Evolutionary conservation across 495 filamentous ascomycete genomes (phyloP).

Genomic region (Xylaria scruposa): DNA sequence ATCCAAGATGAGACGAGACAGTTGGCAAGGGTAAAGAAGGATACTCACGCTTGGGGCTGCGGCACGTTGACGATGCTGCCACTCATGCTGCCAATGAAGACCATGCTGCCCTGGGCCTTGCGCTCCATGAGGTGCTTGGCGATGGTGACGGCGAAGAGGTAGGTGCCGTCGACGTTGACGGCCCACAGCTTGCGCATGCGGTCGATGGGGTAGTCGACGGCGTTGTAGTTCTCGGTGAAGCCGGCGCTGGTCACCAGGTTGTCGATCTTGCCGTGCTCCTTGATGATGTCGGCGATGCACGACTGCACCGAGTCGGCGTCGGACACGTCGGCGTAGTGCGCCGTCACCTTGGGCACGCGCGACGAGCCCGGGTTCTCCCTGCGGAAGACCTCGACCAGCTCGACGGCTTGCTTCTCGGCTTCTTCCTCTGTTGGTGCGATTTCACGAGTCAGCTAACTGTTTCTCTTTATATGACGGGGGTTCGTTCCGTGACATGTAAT

Average conservation of each 20-base stretch:
- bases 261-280: conserved; percentile 81
- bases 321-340: conserved; percentile 88
- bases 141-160: conserved; percentile 82
- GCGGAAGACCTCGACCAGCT: conserved; percentile 73
- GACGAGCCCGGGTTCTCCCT: conserved; percentile 75
- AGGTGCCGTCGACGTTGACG: conserved; percentile 95
- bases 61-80: conserved; percentile 92
- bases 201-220: conserved; percentile 85
- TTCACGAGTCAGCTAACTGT: not conserved
- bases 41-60: conserved; percentile 80
- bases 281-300: conserved; percentile 70
- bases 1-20: not conserved
- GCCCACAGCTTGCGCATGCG: conserved; percentile 90
- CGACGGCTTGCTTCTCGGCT: conserved; percentile 74
- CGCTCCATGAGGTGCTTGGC: conserved; percentile 90
- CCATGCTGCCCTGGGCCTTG: conserved; percentile 79
- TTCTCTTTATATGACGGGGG: not conserved
- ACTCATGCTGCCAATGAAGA: conserved; percentile 96
- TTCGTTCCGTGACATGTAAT: not conserved
- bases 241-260: conserved; percentile 94
- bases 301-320: conserved; percentile 74
- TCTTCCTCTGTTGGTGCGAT: conserved; percentile 70
- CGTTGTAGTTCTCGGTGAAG: conserved; percentile 94
- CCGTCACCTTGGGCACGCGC: conserved; percentile 78
- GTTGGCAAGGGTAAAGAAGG: not conserved